phyloP scores from a whole-genome alignment of 2,329 filamentous ascomycete species.

The Fusarium cicatricum region DNA sequence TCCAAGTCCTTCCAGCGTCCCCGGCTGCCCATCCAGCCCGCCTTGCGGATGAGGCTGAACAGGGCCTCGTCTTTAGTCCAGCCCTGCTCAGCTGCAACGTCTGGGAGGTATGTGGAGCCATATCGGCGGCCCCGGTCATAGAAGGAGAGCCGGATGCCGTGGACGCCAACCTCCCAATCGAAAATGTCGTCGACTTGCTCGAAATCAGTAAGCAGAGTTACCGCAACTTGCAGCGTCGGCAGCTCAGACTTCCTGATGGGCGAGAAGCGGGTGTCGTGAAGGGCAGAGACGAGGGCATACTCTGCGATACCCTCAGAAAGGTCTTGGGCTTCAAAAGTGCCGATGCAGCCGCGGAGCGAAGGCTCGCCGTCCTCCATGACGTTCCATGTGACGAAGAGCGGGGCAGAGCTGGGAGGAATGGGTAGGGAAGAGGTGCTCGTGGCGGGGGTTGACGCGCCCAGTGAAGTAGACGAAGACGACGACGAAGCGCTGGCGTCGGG shows the following conservation, averaged over 20 bases:
- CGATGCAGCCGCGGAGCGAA: conserved; percentile 90
- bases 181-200: conserved; percentile 76
- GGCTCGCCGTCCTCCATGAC: conserved; percentile 60
- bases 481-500: conserved; percentile 45
- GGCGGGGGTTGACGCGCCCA: conserved; percentile 55
- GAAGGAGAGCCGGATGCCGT: conserved; percentile 90
- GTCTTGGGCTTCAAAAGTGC: conserved; percentile 84
- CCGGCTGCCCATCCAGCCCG: conserved; percentile 85
- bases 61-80: conserved; percentile 95
- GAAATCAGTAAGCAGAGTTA: conserved; percentile 88
- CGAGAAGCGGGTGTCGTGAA: conserved; percentile 69
- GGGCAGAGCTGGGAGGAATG: conserved; percentile 60
- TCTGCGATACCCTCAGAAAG: conserved; percentile 76
- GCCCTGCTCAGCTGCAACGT: conserved; percentile 90
- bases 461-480: conserved; percentile 51
- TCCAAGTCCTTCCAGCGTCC: conserved; percentile 83
- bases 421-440: conserved; percentile 55
- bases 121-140: conserved; percentile 75
- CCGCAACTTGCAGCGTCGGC: conserved; percentile 66
- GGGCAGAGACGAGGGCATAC: conserved; percentile 83
- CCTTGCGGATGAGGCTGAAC: conserved; percentile 90
- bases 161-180: conserved; percentile 87
- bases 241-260: conserved; percentile 64
- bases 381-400: conserved; percentile 97
- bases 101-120: conserved; percentile 89